These are phyloP conservation scores for Wickerhamomyces rabaulensis DNA, from an alignment of 805 yeast genomes.

Conservation along the genomic window DNA sequence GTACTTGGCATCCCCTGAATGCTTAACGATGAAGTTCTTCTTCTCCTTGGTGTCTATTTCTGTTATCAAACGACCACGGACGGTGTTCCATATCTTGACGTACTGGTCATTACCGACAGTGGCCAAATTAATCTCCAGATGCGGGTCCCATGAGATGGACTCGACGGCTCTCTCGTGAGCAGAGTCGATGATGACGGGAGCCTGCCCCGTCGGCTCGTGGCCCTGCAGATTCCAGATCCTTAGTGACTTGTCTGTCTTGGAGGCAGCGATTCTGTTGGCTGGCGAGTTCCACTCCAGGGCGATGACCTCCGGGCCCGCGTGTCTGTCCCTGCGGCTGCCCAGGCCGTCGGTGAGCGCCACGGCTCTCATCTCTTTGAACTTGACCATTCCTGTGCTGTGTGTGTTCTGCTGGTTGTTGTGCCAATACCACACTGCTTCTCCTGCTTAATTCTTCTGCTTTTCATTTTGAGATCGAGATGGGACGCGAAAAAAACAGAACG, in stretches of 20 bases:
- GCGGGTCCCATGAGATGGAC: conserved; percentile 45
- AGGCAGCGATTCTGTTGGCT: conserved; percentile 25
- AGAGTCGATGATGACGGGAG: conserved; percentile 30
- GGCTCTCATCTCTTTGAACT: conserved; percentile 2
- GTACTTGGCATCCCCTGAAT: conserved; percentile 36
- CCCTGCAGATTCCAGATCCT: conserved; percentile 25
- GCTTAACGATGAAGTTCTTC: conserved; percentile 23
- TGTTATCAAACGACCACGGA: conserved; percentile 28
- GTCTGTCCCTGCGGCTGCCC: background rate
- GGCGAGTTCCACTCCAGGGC: conserved; percentile 24
- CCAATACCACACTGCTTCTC: too few species aligned
- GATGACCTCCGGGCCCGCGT: conserved; percentile 9
- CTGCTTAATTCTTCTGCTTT: too few species aligned
- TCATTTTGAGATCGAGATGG: too few species aligned
- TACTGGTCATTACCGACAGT: conserved; percentile 43
- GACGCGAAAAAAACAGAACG: too few species aligned
- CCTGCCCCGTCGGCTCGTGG: conserved; percentile 27
- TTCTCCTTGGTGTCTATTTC: conserved; percentile 26
- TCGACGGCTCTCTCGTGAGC: conserved; percentile 37
- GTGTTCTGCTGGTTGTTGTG: too few species aligned
- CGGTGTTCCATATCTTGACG: conserved; percentile 43
- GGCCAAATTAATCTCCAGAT: conserved; percentile 38
- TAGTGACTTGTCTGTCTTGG: conserved; percentile 24
- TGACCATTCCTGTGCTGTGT: too few species aligned
- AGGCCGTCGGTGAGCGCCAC: background rate